These are phyloP conservation scores for Trametes villosa DNA, from an alignment of 768 basidiomycete species.

Conservation along the genomic window DNA sequence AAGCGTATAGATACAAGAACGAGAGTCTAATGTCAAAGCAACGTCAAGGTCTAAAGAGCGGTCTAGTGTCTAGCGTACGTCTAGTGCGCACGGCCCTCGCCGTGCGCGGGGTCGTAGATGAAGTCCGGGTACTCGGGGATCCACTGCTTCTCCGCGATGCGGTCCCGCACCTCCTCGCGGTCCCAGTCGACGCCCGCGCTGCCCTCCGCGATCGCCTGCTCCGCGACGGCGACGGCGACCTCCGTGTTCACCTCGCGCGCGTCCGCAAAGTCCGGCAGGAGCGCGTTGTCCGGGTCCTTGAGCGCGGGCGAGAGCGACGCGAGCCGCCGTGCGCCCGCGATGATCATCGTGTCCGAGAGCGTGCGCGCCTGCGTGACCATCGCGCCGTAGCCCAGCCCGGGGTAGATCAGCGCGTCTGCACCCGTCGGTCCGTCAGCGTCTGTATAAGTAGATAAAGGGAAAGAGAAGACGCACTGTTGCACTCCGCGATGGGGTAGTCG, in stretches of 20 bases:
- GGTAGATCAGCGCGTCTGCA: slow-evolving; percentile 77
- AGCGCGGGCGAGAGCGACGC: slow-evolving; percentile 78
- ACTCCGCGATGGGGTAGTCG: slow-evolving; percentile 72
- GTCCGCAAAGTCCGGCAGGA: slow-evolving; percentile 78
- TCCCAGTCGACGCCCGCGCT: slow-evolving; percentile 61
- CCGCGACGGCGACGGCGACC: slow-evolving; percentile 80
- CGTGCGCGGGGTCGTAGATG: slow-evolving; percentile 52
- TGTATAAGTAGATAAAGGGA: neutral
- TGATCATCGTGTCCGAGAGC: slow-evolving; percentile 87
- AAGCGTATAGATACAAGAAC: neutral
- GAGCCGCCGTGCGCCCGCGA: slow-evolving; percentile 75
- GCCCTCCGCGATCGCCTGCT: slow-evolving; percentile 78
- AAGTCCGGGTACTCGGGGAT: slow-evolving; percentile 67
- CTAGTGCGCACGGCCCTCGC: neutral
- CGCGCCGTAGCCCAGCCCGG: slow-evolving; percentile 83
- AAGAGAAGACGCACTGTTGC: slow-evolving; percentile 54
- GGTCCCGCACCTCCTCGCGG: slow-evolving; percentile 57
- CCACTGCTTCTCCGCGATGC: slow-evolving; percentile 60
- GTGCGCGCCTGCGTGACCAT: slow-evolving; percentile 65
- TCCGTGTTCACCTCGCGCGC: slow-evolving; percentile 78
- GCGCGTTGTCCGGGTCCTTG: slow-evolving; percentile 67
- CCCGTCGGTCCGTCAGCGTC: neutral
- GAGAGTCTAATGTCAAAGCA: neutral
- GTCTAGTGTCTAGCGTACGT: neutral
- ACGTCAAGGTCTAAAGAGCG: neutral